phyloP scores from a whole-genome alignment of 768 basidiomycete genomes.

The Ramaria rubella region DNA sequence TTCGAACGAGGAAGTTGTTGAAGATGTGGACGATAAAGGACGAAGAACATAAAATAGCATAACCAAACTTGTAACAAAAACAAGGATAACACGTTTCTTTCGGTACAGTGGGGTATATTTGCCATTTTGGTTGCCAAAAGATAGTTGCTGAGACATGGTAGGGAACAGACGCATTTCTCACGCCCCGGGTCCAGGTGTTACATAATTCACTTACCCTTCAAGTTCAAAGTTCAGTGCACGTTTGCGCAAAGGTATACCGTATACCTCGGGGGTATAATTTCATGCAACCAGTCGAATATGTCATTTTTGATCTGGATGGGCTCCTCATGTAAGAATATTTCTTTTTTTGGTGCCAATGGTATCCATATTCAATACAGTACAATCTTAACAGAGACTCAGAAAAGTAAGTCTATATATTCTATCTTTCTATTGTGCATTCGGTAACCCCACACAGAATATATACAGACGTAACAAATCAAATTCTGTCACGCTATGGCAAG shows the following conservation, averaged over 20 bases:
- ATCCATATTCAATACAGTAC: background rate
- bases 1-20: background rate
- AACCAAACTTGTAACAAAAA: background rate
- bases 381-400: slow-evolving; percentile 1
- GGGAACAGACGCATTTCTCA: background rate
- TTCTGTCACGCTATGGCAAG: slow-evolving; percentile 64
- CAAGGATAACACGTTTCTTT: slow-evolving; percentile 3
- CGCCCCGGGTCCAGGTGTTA: too few species aligned
- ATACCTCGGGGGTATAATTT: background rate
- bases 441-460: slow-evolving; percentile 38
- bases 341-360: background rate
- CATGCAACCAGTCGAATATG: slow-evolving; percentile 42
- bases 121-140: background rate
- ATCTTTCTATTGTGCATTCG: background rate
- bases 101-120: background rate
- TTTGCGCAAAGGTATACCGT: too few species aligned
- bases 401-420: background rate
- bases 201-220: too few species aligned
- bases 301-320: slow-evolving; percentile 74
- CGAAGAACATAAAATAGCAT: background rate
- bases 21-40: too few species aligned
- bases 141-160: background rate
- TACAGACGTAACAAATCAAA: slow-evolving; percentile 71
- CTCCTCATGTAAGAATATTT: slow-evolving; percentile 16
- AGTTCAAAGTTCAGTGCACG: too few species aligned